These are phyloP conservation scores for Dalbergia cultrata DNA, from an alignment of 306 rosid genomes.

Conservation along the genomic window DNA sequence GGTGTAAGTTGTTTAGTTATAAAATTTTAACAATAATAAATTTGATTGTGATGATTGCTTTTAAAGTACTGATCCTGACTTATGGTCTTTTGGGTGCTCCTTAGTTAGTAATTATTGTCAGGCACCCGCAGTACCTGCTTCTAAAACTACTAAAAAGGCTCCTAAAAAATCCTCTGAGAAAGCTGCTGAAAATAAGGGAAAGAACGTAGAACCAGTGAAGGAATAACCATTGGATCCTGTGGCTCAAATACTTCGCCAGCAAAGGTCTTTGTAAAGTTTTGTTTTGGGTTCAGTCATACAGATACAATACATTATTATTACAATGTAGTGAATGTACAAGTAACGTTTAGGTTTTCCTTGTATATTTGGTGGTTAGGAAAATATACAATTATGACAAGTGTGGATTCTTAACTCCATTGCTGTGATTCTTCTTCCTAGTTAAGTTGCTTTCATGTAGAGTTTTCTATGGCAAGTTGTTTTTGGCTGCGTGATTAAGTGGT, in stretches of 20 bases:
- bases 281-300: neutral
- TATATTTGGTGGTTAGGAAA: neutral
- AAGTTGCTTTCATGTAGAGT: neutral
- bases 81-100: neutral
- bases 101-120: slow-evolving; percentile 37
- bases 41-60: neutral
- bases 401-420: neutral
- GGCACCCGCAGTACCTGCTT: slow-evolving; percentile 75
- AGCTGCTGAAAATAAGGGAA: slow-evolving; percentile 73
- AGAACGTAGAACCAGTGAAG: slow-evolving; percentile 55
- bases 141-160: slow-evolving; percentile 67
- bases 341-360: slow-evolving; percentile 5
- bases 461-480: slow-evolving; percentile 23
- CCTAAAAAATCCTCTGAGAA: slow-evolving; percentile 68
- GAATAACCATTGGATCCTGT: slow-evolving; percentile 83
- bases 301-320: neutral
- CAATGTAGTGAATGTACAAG: neutral
- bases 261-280: slow-evolving; percentile 60
- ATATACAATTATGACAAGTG: neutral
- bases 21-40: neutral
- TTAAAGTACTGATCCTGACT: neutral
- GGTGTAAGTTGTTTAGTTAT: neutral
- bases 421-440: slow-evolving; percentile 3
- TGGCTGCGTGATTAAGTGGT: neutral
- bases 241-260: slow-evolving; percentile 92